Evolutionary conservation across 345 rosid species (phyloP), one percentile per base, ranked within the genome.

Genomic region (Euphorbia lathyris): DNA sequence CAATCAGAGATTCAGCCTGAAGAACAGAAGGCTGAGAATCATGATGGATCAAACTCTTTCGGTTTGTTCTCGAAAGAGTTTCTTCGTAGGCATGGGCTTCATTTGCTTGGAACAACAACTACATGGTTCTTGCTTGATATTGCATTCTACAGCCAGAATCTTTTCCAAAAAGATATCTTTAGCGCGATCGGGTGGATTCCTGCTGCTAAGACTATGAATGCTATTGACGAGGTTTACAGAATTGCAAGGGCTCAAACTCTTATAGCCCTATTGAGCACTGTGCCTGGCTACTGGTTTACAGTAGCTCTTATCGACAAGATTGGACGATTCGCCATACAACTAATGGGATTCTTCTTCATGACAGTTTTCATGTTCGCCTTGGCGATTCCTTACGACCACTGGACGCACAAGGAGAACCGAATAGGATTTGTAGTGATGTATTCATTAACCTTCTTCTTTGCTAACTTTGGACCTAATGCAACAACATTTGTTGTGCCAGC

Each of bases 291-390:
- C 78, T 89, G 97, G 97, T 89, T 89, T 68, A 91, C 97, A 0
- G 97, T 91, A 0, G 80, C 82, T 0, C 63, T 91, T 4, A 91
- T 89, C 1, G 96, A 91, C 47, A 72, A 7, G 60, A 87, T 91
- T 0, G 97, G 93, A 45, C 77, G 97, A 70, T 91, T 91, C 34
- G 76, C 87, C 36, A 89, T 91, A 67, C 97, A 91, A 43, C 51
- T 91, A 86, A 89, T 89, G 87, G 96, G 96, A 9, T 91, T 91
- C 83, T 86, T 89, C 86, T 86, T 91, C 83, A 91, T 91, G 97
- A 91, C 96, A 11, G 93, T 89, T 12, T 91, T 91, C 52, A 91
- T 91, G 96, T 91, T 91, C 40, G 96, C 93, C 6, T 69, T 90
- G 3, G 93, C 97, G 12, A 90, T 92, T 58, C 97, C 97, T 40